A percentile compares a stretch with the other conserved stretches of the same genome.
phyloP scores from a whole-genome alignment of 192 early-diverging fungal species.

The Paraglomus occultum region DNA sequence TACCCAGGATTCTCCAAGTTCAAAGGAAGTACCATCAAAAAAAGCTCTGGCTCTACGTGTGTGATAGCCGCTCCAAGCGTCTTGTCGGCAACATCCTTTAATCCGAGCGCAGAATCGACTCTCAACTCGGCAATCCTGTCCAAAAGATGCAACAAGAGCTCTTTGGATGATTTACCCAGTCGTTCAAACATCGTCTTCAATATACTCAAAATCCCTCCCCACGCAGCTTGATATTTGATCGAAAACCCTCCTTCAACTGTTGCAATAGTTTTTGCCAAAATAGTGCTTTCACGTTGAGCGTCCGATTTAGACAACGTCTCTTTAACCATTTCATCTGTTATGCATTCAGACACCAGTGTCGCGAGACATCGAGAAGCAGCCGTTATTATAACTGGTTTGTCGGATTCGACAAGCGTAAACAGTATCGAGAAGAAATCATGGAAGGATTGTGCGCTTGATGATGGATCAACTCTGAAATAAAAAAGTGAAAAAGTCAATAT shows the following conservation, averaged over 20 bases:
- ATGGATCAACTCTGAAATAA: slow-evolving; percentile 41
- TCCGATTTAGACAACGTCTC: slow-evolving; percentile 43
- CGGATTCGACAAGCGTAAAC: slow-evolving; percentile 64
- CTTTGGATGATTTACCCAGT: slow-evolving; percentile 61
- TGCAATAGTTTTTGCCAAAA: slow-evolving; percentile 49
- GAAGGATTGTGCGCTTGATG: slow-evolving; percentile 48
- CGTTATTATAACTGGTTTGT: slow-evolving; percentile 55
- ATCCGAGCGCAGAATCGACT: slow-evolving; percentile 77
- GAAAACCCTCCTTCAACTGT: slow-evolving; percentile 57
- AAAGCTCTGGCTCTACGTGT: slow-evolving; percentile 75
- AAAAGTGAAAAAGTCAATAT: neutral
- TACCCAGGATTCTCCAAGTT: slow-evolving; percentile 72
- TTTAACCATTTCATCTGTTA: slow-evolving; percentile 74
- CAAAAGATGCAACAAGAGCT: slow-evolving; percentile 58
- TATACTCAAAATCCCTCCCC: slow-evolving; percentile 79
- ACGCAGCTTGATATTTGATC: slow-evolving; percentile 80
- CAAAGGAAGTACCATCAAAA: slow-evolving; percentile 72
- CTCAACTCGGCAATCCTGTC: slow-evolving; percentile 71
- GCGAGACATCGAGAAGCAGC: slow-evolving; percentile 70
- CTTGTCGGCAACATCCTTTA: slow-evolving; percentile 83
- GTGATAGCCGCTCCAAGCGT: slow-evolving; percentile 78
- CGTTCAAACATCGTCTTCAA: slow-evolving; percentile 74
- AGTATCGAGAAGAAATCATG: slow-evolving; percentile 58
- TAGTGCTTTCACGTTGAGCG: slow-evolving; percentile 32
- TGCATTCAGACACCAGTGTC: slow-evolving; percentile 67